phyloP scores from a whole-genome alignment of 176 grass and related monocot genomes.

The Sorghum bicolor region Sorghum_bicolor_NCBIv3 NC_012875.2:54950501-54951000 shows the following conservation, averaged over 20 bases:
- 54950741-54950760: background rate
- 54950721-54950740: background rate
- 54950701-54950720: slow-evolving; percentile 66
- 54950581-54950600: background rate
- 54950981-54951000: background rate
- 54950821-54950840: background rate
- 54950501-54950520: background rate
- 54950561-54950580: background rate
- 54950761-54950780: background rate
- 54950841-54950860: background rate
- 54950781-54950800: background rate
- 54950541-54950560: background rate
- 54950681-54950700: slow-evolving; percentile 61
- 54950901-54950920: background rate
- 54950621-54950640: slow-evolving; percentile 43
- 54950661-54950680: slow-evolving; percentile 66
- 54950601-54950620: slow-evolving; percentile 48
- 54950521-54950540: background rate
- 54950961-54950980: background rate
- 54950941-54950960: background rate
- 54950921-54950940: background rate
- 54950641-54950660: slow-evolving; percentile 71
- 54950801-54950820: background rate
- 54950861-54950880: background rate
- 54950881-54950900: background rate